A percentile compares a stretch with the other conserved stretches of the same genome.
Evolutionary conservation across 257 asterid species (phyloP).

Genomic region (Echites panduratus): DNA sequence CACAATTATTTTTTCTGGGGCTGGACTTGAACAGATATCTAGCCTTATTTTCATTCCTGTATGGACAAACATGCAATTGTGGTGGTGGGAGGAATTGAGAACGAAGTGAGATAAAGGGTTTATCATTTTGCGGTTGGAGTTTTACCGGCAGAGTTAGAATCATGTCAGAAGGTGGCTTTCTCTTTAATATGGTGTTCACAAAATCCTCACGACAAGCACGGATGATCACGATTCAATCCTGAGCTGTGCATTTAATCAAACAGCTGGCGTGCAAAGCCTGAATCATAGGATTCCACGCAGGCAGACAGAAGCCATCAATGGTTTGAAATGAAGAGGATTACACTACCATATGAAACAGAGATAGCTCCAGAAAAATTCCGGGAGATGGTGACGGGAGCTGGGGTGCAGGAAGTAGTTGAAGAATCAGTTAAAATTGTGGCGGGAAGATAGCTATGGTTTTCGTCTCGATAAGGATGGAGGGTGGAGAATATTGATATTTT

Average conservation of each 20-base stretch:
- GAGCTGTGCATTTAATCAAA: slow-evolving; percentile 12
- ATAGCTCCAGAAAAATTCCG: not conserved
- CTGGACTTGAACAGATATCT: not conserved
- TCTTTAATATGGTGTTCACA: not conserved
- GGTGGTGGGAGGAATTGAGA: slow-evolving; percentile 21
- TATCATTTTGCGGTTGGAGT: slow-evolving; percentile 12
- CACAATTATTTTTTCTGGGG: not conserved
- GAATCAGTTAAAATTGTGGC: not conserved
- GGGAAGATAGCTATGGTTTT: no score
- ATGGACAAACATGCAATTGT: slow-evolving; percentile 1
- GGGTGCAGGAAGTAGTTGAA: not conserved
- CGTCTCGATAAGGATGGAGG: no score
- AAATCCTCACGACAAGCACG: not conserved
- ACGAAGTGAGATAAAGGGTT: slow-evolving; percentile 14
- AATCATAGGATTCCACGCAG: not conserved
- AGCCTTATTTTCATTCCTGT: not conserved
- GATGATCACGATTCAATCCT: not conserved
- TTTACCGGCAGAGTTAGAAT: slow-evolving; percentile 18
- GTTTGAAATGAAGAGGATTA: not conserved
- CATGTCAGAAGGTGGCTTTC: not conserved
- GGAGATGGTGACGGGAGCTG: not conserved
- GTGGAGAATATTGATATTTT: no score
- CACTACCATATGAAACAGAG: not conserved
- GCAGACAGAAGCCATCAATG: not conserved
- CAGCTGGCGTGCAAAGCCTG: not conserved